Evolutionary conservation across 257 asterid species (phyloP).

Genomic region (Solanum paucissectum): DNA sequence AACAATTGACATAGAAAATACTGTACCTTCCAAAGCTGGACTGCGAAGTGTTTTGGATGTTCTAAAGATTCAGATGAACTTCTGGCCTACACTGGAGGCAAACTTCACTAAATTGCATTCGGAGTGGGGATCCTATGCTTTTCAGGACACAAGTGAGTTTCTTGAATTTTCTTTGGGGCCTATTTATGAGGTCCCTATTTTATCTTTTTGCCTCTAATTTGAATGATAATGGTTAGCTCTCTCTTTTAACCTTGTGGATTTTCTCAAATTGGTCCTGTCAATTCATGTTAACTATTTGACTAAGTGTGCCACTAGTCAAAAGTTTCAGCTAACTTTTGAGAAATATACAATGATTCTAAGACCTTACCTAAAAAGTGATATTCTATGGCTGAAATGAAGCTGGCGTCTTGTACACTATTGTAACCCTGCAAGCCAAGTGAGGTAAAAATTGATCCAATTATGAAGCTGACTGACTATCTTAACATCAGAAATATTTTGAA

Average conservation of each 20-base stretch:
- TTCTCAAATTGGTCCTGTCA: not conserved
- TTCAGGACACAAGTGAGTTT: slow-evolving; percentile 52
- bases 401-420: not conserved
- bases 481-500: not conserved
- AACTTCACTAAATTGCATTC: slow-evolving; percentile 35
- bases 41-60: slow-evolving; percentile 65
- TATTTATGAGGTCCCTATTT: not conserved
- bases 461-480: not conserved
- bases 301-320: not conserved
- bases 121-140: slow-evolving; percentile 41
- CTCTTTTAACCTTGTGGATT: not conserved
- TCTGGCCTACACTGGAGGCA: slow-evolving; percentile 61
- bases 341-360: not conserved
- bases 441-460: not conserved
- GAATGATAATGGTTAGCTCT: not conserved
- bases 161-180: not conserved
- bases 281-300: not conserved
- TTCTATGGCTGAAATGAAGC: not conserved
- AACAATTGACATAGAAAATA: slow-evolving; percentile 21
- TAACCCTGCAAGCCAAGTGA: not conserved
- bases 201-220: not conserved
- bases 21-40: slow-evolving; percentile 63
- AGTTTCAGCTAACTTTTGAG: not conserved
- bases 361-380: not conserved
- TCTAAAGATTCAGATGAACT: slow-evolving; percentile 53